Percentiles rank a stretch among this genome's conserved stretches.
Evolutionary conservation across 2,329 filamentous ascomycete genomes (phyloP).

Genomic region (Stemphylium lycopersici): DNA sequence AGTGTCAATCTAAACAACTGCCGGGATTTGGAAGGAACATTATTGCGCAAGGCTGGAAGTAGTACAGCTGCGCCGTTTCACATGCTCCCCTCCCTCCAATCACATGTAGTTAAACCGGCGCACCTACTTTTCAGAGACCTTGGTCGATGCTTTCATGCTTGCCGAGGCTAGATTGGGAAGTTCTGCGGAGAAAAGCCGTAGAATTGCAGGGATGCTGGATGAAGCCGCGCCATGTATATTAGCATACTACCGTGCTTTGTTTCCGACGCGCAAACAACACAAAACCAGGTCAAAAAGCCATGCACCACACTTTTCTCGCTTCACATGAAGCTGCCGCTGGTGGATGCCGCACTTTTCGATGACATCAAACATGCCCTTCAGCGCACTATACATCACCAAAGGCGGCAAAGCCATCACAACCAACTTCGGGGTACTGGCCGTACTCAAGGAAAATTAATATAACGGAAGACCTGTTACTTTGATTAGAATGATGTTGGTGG

Average conservation of each 20-base stretch:
- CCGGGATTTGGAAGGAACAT: too few species aligned
- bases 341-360: too few species aligned
- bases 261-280: not conserved
- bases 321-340: not conserved
- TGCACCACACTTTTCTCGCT: not conserved
- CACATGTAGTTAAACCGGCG: too few species aligned
- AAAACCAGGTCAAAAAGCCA: not conserved
- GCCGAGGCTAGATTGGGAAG: not conserved
- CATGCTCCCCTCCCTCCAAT: not conserved
- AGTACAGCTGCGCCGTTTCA: not conserved
- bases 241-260: constrained; percentile 4
- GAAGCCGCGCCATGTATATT: constrained; percentile 1
- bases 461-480: too few species aligned
- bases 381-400: too few species aligned
- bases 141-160: too few species aligned
- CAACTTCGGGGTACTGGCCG: too few species aligned
- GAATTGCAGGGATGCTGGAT: not conserved
- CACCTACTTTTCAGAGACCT: too few species aligned
- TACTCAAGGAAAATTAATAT: too few species aligned
- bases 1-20: not conserved
- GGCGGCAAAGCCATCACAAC: too few species aligned
- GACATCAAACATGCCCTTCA: too few species aligned
- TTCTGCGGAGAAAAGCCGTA: not conserved
- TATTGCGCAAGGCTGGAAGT: not conserved
- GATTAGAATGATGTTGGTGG: too few species aligned